Percentiles rank a stretch among this genome's conserved stretches.
These are phyloP conservation scores for Fistulina hepatica DNA, from an alignment of 1,284 basidiomycete species.

Conservation along the genomic window DNA sequence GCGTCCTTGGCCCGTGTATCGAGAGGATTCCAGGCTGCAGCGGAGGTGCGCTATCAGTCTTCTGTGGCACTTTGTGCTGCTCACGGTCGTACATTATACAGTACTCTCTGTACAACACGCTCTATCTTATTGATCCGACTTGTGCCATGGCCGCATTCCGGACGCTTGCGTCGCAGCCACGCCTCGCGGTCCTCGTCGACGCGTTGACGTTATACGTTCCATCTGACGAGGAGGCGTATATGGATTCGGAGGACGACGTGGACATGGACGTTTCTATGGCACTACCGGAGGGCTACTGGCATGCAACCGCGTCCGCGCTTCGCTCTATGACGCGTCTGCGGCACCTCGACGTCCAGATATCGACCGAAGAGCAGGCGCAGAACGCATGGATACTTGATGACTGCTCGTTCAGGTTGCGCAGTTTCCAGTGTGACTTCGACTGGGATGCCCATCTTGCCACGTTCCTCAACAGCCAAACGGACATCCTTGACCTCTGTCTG, in stretches of 20 bases:
- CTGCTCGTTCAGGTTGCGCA: conserved; percentile 40
- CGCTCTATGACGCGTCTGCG: conserved; percentile 32
- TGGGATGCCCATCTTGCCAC: conserved; percentile 45
- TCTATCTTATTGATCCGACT: no score
- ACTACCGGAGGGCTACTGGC: conserved; percentile 43
- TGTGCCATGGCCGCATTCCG: no score
- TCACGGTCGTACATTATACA: no score
- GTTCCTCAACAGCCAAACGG: conserved; percentile 42
- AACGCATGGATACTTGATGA: conserved; percentile 41
- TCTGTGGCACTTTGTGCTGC: no score
- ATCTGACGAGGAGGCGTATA: conserved; percentile 17
- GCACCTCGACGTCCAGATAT: conserved; percentile 41
- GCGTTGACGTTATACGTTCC: conserved; percentile 37
- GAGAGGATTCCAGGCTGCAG: no score
- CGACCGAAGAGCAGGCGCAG: conserved; percentile 28
- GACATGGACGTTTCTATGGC: conserved; percentile 21
- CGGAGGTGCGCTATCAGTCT: no score
- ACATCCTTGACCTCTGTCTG: conserved; percentile 46
- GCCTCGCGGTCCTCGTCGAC: conserved; percentile 39
- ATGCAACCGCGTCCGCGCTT: conserved; percentile 35
- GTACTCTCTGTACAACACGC: no score
- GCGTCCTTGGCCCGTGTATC: no score
- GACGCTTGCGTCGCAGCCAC: conserved; percentile 33
- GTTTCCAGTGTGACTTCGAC: conserved; percentile 52
- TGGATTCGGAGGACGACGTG: conserved; percentile 13